Evolutionary conservation across 1,139 yeast species (phyloP).

Genomic region (Tardiomyces depauwii): DNA sequence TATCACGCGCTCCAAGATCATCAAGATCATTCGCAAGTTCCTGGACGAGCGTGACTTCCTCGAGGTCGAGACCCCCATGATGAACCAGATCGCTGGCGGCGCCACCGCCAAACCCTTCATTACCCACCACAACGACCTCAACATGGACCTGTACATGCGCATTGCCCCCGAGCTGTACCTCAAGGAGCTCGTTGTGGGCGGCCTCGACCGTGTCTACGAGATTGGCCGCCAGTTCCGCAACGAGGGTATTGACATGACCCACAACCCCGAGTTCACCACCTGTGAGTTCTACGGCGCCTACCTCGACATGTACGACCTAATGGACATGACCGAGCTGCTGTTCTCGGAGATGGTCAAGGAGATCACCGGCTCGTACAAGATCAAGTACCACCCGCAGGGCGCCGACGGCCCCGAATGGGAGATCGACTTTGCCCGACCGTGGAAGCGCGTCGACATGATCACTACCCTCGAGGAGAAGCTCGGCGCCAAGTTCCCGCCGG

Average conservation of each 20-base stretch:
- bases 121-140: conserved; percentile 94
- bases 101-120: conserved; percentile 98
- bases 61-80: conserved; percentile 98
- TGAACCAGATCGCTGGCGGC: conserved; percentile 98
- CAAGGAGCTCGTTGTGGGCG: conserved; percentile 96
- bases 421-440: conserved; percentile 87
- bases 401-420: conserved; percentile 61
- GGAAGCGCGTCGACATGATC: conserved; percentile 98
- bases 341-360: conserved; percentile 97
- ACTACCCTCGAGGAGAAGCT: conserved; percentile 84
- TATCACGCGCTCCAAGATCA: conserved; percentile 79
- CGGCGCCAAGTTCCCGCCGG: conserved; percentile 88
- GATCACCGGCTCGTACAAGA: conserved; percentile 78
- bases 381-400: conserved; percentile 81
- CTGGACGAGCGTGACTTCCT: conserved; percentile 77
- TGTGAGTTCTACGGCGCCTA: conserved; percentile 95
- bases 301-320: conserved; percentile 86
- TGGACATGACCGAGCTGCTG: conserved; percentile 92
- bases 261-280: conserved; percentile 96
- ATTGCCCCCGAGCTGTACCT: conserved; percentile 96
- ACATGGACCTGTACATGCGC: conserved; percentile 96
- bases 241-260: conserved; percentile 97
- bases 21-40: conserved; percentile 76
- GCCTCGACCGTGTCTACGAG: conserved; percentile 96
- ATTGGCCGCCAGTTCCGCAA: conserved; percentile 99